Percentiles rank a stretch among this genome's conserved stretches.
Evolutionary conservation across 2,329 filamentous ascomycete species (phyloP).

Genomic region (Pyricularia pennisetigena): DNA sequence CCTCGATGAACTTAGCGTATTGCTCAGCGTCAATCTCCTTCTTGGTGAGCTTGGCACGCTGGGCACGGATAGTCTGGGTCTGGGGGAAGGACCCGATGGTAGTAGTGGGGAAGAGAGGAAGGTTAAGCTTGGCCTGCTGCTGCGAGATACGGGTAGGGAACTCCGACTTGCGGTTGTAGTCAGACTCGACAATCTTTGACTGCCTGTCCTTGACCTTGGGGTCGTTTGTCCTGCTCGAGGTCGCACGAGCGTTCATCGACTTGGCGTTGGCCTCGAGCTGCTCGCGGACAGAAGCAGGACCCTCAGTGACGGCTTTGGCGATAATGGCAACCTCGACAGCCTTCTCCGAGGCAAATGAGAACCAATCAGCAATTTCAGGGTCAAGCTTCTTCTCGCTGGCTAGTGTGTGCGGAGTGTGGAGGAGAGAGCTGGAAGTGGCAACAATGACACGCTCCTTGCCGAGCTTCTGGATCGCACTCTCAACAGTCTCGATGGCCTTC

Average conservation of each 20-base stretch:
- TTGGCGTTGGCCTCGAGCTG: constrained; percentile 96
- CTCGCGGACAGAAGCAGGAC: constrained; percentile 74
- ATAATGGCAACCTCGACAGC: constrained; percentile 81
- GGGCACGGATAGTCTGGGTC: constrained; percentile 95
- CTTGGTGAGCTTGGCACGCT: constrained; percentile 99
- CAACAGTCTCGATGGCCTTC: constrained; percentile 81
- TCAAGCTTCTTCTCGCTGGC: constrained; percentile 98
- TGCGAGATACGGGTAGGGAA: constrained; percentile 78
- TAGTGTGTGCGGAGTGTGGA: constrained; percentile 97
- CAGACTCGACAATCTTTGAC: constrained; percentile 68
- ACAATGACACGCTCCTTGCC: constrained; percentile 97
- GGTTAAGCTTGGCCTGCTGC: constrained; percentile 86
- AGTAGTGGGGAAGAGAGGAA: constrained; percentile 96
- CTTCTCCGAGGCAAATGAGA: constrained; percentile 97
- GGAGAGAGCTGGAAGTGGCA: constrained; percentile 91
- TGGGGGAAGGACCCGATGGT: constrained; percentile 99
- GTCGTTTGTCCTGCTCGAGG: constrained; percentile 93
- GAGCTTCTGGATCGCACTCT: constrained; percentile 85
- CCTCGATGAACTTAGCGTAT: constrained; percentile 99
- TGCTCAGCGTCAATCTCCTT: constrained; percentile 83
- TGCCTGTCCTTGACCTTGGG: constrained; percentile 95
- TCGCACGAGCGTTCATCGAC: constrained; percentile 82
- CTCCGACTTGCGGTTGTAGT: constrained; percentile 87
- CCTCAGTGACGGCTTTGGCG: constrained; percentile 93
- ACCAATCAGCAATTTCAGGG: constrained; percentile 90